Evolutionary conservation across 75 land plant genomes (phyloP).

Genomic region (Sequoiadendron giganteum): DNA sequence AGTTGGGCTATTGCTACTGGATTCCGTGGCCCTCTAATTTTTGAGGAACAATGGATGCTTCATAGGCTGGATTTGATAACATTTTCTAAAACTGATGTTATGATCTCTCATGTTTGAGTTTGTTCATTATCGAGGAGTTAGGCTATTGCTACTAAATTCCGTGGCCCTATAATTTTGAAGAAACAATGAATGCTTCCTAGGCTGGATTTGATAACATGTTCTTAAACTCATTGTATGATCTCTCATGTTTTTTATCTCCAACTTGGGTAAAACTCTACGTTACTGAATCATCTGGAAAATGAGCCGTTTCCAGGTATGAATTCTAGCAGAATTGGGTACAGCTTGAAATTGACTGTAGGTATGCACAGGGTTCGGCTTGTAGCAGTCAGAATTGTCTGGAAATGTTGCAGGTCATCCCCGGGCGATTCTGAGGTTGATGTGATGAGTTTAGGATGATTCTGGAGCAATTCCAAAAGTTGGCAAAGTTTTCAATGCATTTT

Average conservation of each 20-base stretch:
- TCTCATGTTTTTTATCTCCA: neutral
- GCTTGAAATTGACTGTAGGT: too few species aligned
- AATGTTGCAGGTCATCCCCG: too few species aligned
- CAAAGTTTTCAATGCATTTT: too few species aligned
- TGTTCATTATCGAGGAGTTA: neutral
- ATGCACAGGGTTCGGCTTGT: too few species aligned
- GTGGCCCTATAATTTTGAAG: neutral
- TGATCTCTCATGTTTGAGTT: neutral
- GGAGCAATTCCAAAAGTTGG: too few species aligned
- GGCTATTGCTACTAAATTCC: neutral
- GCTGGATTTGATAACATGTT: neutral
- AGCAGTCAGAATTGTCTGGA: too few species aligned
- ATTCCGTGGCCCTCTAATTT: neutral
- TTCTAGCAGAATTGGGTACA: too few species aligned
- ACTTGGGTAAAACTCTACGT: too few species aligned
- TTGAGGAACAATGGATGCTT: neutral
- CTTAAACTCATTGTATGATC: neutral
- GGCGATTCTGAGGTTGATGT: too few species aligned
- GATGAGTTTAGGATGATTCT: too few species aligned
- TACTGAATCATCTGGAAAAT: too few species aligned
- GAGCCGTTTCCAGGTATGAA: too few species aligned
- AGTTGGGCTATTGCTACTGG: neutral
- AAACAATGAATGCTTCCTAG: neutral
- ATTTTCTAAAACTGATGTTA: neutral
- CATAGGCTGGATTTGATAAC: neutral